Conservation (phyloP, 768 basidiomycete species). For the Auriscalpium vulgare region DNA sequence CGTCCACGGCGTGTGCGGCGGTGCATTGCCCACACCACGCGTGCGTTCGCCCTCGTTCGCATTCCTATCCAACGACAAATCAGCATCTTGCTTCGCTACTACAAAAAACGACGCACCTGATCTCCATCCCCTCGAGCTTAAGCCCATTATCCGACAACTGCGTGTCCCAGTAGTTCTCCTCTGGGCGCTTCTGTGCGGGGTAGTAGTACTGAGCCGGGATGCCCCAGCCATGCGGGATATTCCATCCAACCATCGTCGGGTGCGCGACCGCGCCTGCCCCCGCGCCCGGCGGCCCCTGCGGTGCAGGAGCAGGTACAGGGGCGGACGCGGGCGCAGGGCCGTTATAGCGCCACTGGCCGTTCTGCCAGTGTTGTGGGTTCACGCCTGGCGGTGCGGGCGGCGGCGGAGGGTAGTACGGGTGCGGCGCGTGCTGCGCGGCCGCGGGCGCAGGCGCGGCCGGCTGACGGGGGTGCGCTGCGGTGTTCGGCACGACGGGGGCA, state of each 20-base stretch:
- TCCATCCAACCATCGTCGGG: conserved; percentile 11
- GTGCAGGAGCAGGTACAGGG: background rate
- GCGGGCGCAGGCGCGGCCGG: background rate
- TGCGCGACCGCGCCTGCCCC: conserved; percentile 2
- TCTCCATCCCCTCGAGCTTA: conserved; percentile 57
- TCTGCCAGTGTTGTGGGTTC: conserved; percentile 15
- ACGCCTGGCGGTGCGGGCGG: conserved; percentile 14
- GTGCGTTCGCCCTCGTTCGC: background rate
- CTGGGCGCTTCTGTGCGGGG: conserved; percentile 56
- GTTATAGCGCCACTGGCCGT: conserved; percentile 14
- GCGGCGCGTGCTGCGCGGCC: background rate
- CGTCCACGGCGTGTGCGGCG: conserved; percentile 60
- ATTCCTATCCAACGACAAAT: background rate
- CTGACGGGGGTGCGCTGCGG: background rate
- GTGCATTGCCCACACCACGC: conserved; percentile 15
- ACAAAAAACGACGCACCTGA: conserved; percentile 36
- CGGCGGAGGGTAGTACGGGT: conserved; percentile 3
- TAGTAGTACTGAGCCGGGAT: conserved; percentile 29
- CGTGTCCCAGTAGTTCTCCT: conserved; percentile 57
- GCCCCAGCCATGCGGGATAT: conserved; percentile 12
- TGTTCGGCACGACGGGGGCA: background rate
- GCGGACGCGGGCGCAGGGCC: background rate
- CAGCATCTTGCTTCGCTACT: too few species aligned
- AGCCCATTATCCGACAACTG: conserved; percentile 54
- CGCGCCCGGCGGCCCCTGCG: background rate